These are phyloP conservation scores for Tilletia setariae DNA, from an alignment of 1,284 basidiomycete species.

Conservation along the genomic window DNA sequence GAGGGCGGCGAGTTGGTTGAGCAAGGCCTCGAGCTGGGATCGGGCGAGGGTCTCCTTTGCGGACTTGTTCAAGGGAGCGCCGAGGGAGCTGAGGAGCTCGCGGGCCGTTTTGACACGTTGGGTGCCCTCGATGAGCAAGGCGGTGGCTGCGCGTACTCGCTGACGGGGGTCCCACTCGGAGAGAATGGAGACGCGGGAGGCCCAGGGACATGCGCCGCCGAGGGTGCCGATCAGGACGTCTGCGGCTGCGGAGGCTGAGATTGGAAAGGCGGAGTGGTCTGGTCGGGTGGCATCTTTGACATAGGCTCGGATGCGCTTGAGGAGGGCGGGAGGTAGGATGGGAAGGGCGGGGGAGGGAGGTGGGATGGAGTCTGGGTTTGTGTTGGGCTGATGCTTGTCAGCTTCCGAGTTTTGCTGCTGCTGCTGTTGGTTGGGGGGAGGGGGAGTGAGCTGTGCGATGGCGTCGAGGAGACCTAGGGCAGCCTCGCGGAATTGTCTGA, in stretches of 20 bases:
- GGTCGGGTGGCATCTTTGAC: conserved; percentile 35
- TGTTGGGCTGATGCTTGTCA: conserved; percentile 10
- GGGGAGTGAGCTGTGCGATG: conserved; percentile 30
- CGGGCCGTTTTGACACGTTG: conserved; percentile 43
- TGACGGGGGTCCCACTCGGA: conserved; percentile 41
- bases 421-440: conserved; percentile 21
- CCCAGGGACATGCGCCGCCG: conserved; percentile 51
- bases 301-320: conserved; percentile 39
- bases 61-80: conserved; percentile 42
- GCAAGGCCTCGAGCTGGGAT: conserved; percentile 46
- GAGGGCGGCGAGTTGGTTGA: conserved; percentile 45
- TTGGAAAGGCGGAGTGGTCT: not conserved
- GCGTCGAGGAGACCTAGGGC: conserved; percentile 41
- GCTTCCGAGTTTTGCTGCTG: not conserved
- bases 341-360: conserved; percentile 31
- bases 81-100: conserved; percentile 42
- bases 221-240: conserved; percentile 49
- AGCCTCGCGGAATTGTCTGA: conserved; percentile 32
- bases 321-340: conserved; percentile 40
- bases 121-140: conserved; percentile 39
- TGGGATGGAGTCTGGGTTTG: conserved; percentile 12
- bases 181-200: conserved; percentile 44
- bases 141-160: conserved; percentile 37
- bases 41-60: conserved; percentile 44
- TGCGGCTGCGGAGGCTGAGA: conserved; percentile 24